Conservation (phyloP, 169 alveolate species). For the Plasmodium vivax region DNA sequence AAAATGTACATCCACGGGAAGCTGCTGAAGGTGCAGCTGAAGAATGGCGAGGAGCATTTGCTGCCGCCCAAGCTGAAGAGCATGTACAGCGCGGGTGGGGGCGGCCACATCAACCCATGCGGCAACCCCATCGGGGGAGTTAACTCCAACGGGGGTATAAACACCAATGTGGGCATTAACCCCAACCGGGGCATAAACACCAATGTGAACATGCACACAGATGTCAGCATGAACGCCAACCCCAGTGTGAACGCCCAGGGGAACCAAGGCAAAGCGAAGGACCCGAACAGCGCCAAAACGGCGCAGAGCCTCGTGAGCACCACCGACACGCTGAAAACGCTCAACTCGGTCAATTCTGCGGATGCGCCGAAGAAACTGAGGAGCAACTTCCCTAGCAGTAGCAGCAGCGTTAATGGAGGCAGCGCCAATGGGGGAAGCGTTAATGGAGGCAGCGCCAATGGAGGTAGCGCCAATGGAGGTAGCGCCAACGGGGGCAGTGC, state of each 20-base stretch:
- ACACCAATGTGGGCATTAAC: not conserved
- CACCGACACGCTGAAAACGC: constrained; percentile 62
- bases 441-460: too few relatives aligned
- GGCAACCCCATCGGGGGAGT: not conserved
- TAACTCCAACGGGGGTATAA: not conserved
- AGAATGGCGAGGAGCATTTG: constrained; percentile 81
- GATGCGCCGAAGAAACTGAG: constrained; percentile 19
- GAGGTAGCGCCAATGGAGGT: too few relatives aligned
- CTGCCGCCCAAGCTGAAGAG: constrained; percentile 73
- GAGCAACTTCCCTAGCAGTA: constrained; percentile 3
- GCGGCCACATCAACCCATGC: not conserved
- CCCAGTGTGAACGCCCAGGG: not conserved
- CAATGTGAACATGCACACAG: not conserved
- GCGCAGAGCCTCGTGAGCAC: constrained; percentile 72
- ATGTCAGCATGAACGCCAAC: too few relatives aligned
- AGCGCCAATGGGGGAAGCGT: too few relatives aligned
- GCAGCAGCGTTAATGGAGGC: not conserved
- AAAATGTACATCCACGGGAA: constrained; percentile 80
- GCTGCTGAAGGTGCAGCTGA: constrained; percentile 78
- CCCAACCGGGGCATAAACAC: not conserved
- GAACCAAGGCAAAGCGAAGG: constrained; percentile 31
- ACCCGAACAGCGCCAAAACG: constrained; percentile 23
- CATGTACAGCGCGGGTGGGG: constrained; percentile 8
- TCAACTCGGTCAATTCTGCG: constrained; percentile 49
- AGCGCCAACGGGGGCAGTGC: too few relatives aligned